phyloP scores from a whole-genome alignment of 202 grass and related monocot genomes.

The Schoenoplectus triqueter region DNA sequence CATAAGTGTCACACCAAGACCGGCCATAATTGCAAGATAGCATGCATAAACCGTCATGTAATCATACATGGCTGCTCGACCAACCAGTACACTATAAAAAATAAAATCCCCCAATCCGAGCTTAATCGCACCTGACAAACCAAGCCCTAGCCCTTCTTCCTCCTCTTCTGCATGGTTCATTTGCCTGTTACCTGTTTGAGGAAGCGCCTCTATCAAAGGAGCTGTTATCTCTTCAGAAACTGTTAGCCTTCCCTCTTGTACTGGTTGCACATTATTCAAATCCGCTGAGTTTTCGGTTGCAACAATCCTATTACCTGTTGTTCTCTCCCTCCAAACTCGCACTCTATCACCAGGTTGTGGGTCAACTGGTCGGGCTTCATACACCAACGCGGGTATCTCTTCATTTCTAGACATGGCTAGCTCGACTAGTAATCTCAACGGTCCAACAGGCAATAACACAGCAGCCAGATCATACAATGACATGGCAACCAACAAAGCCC shows the following conservation, averaged over 20 bases:
- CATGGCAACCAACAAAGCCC: slow-evolving; percentile 79
- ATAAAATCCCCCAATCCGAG: slow-evolving; percentile 95
- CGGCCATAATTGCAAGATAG: slow-evolving; percentile 94
- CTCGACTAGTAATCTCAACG: slow-evolving; percentile 75
- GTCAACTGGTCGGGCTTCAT: slow-evolving; percentile 79
- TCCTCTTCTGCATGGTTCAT: slow-evolving; percentile 35
- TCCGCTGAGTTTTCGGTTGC: slow-evolving; percentile 36
- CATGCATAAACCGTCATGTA: slow-evolving; percentile 96
- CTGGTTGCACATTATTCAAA: slow-evolving; percentile 18
- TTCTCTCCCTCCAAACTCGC: slow-evolving; percentile 64
- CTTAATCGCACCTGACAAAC: slow-evolving; percentile 86
- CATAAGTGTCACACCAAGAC: slow-evolving; percentile 75
- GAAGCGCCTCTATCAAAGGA: slow-evolving; percentile 60
- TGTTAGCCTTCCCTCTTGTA: slow-evolving; percentile 23
- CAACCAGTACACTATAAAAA: slow-evolving; percentile 91
- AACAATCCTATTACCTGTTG: slow-evolving; percentile 39
- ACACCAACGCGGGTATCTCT: slow-evolving; percentile 89
- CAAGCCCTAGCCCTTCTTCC: slow-evolving; percentile 71
- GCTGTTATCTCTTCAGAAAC: slow-evolving; percentile 59
- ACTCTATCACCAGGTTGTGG: slow-evolving; percentile 50
- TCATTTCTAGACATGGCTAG: slow-evolving; percentile 87
- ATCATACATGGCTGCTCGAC: slow-evolving; percentile 84
- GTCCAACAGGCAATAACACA: slow-evolving; percentile 83
- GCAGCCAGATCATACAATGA: slow-evolving; percentile 92
- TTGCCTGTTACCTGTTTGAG: slow-evolving; percentile 20